Evolutionary conservation across 202 grass and related monocot species (phyloP).

Genomic region (Panicum hallii): DNA sequence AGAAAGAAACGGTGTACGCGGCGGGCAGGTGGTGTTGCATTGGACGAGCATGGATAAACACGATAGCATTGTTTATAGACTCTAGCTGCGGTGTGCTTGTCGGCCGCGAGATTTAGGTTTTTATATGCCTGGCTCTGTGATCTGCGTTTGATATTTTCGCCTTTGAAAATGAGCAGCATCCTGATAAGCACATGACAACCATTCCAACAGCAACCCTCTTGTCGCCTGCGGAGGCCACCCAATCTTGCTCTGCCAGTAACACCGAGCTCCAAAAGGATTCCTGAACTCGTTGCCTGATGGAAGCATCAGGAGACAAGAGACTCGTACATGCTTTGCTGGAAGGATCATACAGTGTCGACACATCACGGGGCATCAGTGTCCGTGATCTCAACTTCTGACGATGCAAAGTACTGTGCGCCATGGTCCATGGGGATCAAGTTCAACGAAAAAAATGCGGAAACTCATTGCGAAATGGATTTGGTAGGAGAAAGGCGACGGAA

Average conservation of each 20-base stretch:
- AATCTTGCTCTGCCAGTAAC: background rate
- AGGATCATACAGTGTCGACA: background rate
- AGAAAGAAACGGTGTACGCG: constrained; percentile 44
- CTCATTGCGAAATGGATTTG: background rate
- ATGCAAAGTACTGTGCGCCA: background rate
- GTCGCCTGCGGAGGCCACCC: background rate
- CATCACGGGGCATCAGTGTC: background rate
- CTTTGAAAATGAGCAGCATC: background rate
- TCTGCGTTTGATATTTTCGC: constrained; percentile 35
- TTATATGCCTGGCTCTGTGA: constrained; percentile 4
- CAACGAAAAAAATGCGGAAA: background rate
- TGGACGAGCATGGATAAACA: constrained; percentile 36
- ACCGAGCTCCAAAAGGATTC: background rate
- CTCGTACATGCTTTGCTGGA: background rate
- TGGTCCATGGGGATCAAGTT: background rate
- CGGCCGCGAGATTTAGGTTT: constrained; percentile 29
- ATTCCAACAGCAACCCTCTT: background rate
- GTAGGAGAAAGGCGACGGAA: constrained; percentile 39
- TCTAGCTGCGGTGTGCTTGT: constrained; percentile 27
- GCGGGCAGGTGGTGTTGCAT: constrained; percentile 36
- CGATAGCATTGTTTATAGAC: constrained; percentile 14
- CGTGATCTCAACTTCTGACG: background rate
- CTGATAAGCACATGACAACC: constrained; percentile 30
- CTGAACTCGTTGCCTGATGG: too few relatives aligned
- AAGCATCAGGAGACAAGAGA: background rate